Percentiles rank a stretch among this genome's conserved stretches.
These are phyloP conservation scores for Fusarium graminum DNA, from an alignment of 2,329 filamentous ascomycete genomes.

Conservation along the genomic window DNA sequence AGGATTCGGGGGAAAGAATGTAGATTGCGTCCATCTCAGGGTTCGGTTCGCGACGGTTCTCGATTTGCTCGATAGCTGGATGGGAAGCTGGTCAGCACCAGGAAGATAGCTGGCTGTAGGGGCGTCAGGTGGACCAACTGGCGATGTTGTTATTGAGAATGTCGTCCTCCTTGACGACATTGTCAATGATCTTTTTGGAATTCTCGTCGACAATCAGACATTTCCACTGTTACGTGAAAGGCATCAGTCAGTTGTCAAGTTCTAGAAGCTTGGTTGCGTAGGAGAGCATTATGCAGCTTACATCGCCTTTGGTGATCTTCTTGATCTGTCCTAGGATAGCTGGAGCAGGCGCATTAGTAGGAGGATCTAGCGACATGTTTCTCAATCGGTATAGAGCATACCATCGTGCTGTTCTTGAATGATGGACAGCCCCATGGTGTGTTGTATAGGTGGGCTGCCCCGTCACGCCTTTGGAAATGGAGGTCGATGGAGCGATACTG, in stretches of 20 bases:
- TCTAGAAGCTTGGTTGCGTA: not conserved
- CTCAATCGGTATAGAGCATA: constrained; percentile 31
- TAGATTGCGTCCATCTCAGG: constrained; percentile 96
- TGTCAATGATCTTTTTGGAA: constrained; percentile 88
- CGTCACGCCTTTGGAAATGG: constrained; percentile 42
- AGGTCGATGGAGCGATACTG: constrained; percentile 17
- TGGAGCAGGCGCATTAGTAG: constrained; percentile 45
- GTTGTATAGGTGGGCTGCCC: constrained; percentile 49
- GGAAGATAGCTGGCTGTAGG: constrained; percentile 21
- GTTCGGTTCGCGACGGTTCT: constrained; percentile 84
- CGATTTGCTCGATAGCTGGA: constrained; percentile 92
- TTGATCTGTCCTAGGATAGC: constrained; percentile 68
- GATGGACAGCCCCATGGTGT: constrained; percentile 84
- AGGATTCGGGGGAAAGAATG: constrained; percentile 84
- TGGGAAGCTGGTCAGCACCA: constrained; percentile 35
- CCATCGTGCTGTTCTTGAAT: constrained; percentile 81
- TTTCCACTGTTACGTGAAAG: constrained; percentile 80
- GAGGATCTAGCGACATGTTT: not conserved
- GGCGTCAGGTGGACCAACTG: constrained; percentile 69
- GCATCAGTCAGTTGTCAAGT: constrained; percentile 32
- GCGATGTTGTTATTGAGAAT: constrained; percentile 97
- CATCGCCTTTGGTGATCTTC: constrained; percentile 83
- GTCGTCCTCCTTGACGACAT: constrained; percentile 93
- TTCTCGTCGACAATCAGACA: constrained; percentile 89
- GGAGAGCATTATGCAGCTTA: constrained; percentile 58